Percentiles rank a stretch among this genome's conserved stretches.
phyloP scores from a whole-genome alignment of 352 stramenopile species.

The Pythium phragmiticola region DNA sequence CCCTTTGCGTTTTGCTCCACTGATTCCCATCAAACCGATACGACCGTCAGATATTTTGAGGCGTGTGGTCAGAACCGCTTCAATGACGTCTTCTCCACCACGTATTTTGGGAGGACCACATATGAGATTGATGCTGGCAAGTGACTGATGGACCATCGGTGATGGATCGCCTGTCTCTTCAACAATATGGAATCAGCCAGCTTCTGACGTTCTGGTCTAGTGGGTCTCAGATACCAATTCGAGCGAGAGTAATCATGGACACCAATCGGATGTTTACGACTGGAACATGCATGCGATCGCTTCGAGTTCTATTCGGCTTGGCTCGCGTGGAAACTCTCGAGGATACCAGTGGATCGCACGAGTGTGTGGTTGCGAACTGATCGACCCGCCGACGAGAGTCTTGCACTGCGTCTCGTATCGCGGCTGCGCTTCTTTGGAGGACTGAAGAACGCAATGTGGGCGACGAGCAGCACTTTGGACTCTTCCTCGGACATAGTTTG shows the following conservation, averaged over 20 bases:
- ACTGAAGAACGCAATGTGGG: constrained; percentile 21
- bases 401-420: not conserved
- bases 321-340: constrained; percentile 2
- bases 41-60: not conserved
- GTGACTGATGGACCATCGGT: no score
- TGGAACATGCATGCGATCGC: no score
- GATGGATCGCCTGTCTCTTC: no score
- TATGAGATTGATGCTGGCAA: no score
- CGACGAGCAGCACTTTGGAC: constrained; percentile 18
- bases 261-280: no score
- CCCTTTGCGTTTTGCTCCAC: not conserved
- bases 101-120: not conserved
- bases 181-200: no score
- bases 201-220: no score
- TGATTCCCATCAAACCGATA: not conserved
- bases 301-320: not conserved
- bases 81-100: not conserved
- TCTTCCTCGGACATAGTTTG: constrained; percentile 29
- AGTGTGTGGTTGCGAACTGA: not conserved
- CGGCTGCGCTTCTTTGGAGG: not conserved
- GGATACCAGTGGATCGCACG: not conserved
- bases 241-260: no score
- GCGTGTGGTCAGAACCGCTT: not conserved
- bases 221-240: no score
- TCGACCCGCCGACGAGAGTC: not conserved